phyloP scores from a whole-genome alignment of 192 early-diverging fungal genomes.

The Backusella circina region DNA sequence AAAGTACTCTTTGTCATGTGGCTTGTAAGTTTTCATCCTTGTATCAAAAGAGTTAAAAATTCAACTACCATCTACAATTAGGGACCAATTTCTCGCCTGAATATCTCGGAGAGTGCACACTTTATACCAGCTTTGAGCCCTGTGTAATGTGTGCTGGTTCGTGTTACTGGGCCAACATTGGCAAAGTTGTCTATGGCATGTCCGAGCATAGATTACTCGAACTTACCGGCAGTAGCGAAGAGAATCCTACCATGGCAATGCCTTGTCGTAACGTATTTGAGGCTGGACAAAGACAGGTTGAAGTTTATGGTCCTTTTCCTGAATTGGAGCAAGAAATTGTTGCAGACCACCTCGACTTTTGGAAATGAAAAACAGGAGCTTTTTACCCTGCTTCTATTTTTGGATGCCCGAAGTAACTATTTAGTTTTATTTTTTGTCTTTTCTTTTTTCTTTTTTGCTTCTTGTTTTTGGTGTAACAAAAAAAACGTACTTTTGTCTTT shows the following conservation, averaged over 20 bases:
- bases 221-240: constrained; percentile 10
- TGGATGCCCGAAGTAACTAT: neutral
- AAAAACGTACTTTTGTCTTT: neutral
- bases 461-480: neutral
- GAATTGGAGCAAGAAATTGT: constrained; percentile 25
- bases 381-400: neutral
- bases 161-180: constrained; percentile 27
- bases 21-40: constrained; percentile 24
- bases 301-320: constrained; percentile 22
- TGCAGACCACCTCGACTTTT: constrained; percentile 24
- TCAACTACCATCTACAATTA: neutral
- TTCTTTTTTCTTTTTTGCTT: neutral
- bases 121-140: constrained; percentile 25
- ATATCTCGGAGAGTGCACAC: constrained; percentile 15
- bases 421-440: neutral
- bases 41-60: neutral
- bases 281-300: constrained; percentile 19
- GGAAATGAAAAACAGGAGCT: constrained; percentile 4
- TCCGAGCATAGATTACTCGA: constrained; percentile 16
- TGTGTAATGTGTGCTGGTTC: constrained; percentile 24
- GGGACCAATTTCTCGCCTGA: constrained; percentile 15
- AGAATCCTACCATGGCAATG: constrained; percentile 24
- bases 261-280: constrained; percentile 25
- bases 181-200: constrained; percentile 15
- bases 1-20: constrained; percentile 16